Evolutionary conservation across 169 alveolate genomes (phyloP).

Genomic region (Eimeria necatrix): DNA sequence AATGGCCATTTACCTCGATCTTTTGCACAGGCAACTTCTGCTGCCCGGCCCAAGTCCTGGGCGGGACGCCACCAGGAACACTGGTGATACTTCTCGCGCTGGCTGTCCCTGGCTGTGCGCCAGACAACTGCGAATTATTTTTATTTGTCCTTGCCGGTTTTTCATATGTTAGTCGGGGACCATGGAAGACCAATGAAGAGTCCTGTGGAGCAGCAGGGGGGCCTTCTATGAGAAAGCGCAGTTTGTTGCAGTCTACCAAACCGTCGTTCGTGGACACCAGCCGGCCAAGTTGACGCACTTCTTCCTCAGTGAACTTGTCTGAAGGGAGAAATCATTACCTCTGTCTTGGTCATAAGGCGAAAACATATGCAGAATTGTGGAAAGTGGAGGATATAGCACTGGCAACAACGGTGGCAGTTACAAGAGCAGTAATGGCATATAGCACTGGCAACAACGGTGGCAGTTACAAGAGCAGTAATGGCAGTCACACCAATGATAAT

Average conservation of each 20-base stretch:
- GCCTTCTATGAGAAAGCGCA: slow-evolving; percentile 1
- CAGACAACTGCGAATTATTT: too few relatives aligned
- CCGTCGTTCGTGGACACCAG: background rate
- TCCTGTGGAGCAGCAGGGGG: background rate
- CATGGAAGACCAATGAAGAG: too few relatives aligned
- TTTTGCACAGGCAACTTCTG: background rate
- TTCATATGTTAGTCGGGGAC: background rate
- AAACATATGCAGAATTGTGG: background rate
- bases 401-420: background rate
- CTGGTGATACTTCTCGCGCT: too few relatives aligned
- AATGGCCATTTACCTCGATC: background rate
- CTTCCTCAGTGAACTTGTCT: slow-evolving; percentile 24
- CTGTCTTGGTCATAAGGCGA: too few relatives aligned
- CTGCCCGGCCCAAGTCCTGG: background rate
- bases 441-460: background rate
- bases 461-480: background rate
- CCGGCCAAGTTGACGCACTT: background rate
- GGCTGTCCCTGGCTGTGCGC: too few relatives aligned
- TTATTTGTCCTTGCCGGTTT: background rate
- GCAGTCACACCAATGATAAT: background rate
- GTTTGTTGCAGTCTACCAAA: slow-evolving; percentile 13
- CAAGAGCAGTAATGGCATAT: background rate
- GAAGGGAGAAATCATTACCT: background rate
- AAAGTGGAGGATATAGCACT: background rate
- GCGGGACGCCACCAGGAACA: too few relatives aligned